These are phyloP conservation scores for Simplicillium sp. DNA, from an alignment of 2,329 filamentous ascomycete species.

Conservation along the genomic window DNA sequence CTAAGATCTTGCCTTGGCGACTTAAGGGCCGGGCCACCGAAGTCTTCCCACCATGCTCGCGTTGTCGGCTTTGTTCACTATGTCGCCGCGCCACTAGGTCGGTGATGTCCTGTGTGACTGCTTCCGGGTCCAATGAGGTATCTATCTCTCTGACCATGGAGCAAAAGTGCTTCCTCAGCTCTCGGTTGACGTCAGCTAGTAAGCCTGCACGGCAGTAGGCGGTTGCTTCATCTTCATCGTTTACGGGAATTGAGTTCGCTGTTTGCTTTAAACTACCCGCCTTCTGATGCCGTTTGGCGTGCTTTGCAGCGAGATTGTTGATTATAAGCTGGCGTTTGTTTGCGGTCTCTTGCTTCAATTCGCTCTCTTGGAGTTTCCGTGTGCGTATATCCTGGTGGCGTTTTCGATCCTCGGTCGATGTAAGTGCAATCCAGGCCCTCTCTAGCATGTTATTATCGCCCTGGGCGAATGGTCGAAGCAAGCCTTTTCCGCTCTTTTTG, in stretches of 20 bases:
- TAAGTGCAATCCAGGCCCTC: slow-evolving; percentile 61
- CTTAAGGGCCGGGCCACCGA: too few species aligned
- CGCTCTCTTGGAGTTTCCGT: too few species aligned
- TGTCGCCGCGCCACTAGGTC: slow-evolving; percentile 12
- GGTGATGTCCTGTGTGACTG: slow-evolving; percentile 37
- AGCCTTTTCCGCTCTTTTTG: slow-evolving; percentile 42
- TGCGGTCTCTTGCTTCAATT: slow-evolving; percentile 3
- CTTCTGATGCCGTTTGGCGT: slow-evolving; percentile 35
- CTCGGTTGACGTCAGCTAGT: too few species aligned
- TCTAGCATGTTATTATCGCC: slow-evolving; percentile 75
- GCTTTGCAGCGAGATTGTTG: slow-evolving; percentile 31
- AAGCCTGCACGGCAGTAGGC: too few species aligned
- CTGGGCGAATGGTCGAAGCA: slow-evolving; percentile 67
- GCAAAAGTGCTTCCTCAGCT: slow-evolving; percentile 18
- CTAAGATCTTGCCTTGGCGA: too few species aligned
- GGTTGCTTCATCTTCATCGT: not conserved
- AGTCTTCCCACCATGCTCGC: too few species aligned
- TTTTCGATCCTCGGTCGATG: slow-evolving; percentile 34
- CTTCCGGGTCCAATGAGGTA: slow-evolving; percentile 29
- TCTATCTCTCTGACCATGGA: slow-evolving; percentile 32
- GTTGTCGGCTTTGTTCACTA: too few species aligned
- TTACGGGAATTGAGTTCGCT: not conserved
- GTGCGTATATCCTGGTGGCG: slow-evolving; percentile 25
- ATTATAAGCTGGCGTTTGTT: slow-evolving; percentile 29
- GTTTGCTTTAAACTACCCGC: slow-evolving; percentile 21